phyloP scores from a whole-genome alignment of 1,284 basidiomycete species.

The Ustilago curta region DNA sequence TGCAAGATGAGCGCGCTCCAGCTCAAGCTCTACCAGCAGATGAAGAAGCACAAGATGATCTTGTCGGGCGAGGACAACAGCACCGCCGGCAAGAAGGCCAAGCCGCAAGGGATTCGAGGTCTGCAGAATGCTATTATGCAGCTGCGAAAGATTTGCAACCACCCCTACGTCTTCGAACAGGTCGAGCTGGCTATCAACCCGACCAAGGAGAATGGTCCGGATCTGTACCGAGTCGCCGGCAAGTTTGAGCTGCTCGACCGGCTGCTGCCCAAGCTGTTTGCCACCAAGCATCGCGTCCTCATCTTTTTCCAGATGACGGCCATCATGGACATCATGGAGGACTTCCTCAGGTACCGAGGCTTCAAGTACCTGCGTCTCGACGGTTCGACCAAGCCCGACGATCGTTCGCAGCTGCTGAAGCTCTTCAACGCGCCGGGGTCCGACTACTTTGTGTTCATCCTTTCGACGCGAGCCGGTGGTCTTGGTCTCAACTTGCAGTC shows the following conservation, averaged over 20 bases:
- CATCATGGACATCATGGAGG: slow-evolving; percentile 99
- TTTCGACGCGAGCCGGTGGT: slow-evolving; percentile 94
- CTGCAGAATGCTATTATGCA: slow-evolving; percentile 99
- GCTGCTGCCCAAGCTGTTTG: slow-evolving; percentile 93
- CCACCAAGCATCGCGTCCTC: slow-evolving; percentile 90
- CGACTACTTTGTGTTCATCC: slow-evolving; percentile 86
- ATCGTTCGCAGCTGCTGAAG: slow-evolving; percentile 89
- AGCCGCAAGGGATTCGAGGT: slow-evolving; percentile 69
- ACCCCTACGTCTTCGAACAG: slow-evolving; percentile 84
- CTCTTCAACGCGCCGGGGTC: slow-evolving; percentile 92
- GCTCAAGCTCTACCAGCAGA: slow-evolving; percentile 93
- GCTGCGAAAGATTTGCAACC: slow-evolving; percentile 96
- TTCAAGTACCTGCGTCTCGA: slow-evolving; percentile 95
- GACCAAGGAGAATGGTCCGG: slow-evolving; percentile 81
- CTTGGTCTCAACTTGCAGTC: slow-evolving; percentile 97
- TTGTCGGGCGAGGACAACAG: slow-evolving; percentile 71
- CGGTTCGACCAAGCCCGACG: slow-evolving; percentile 97
- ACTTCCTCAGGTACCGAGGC: slow-evolving; percentile 90
- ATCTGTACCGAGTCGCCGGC: slow-evolving; percentile 84
- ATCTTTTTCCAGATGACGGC: slow-evolving; percentile 99
- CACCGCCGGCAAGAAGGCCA: slow-evolving; percentile 57
- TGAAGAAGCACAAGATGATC: slow-evolving; percentile 94
- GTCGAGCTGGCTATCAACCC: slow-evolving; percentile 94
- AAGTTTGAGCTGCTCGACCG: slow-evolving; percentile 96
- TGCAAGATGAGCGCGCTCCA: slow-evolving; percentile 96